These are phyloP conservation scores for Tulasnella sp. DNA, from an alignment of 768 basidiomycete genomes.

Conservation along the genomic window DNA sequence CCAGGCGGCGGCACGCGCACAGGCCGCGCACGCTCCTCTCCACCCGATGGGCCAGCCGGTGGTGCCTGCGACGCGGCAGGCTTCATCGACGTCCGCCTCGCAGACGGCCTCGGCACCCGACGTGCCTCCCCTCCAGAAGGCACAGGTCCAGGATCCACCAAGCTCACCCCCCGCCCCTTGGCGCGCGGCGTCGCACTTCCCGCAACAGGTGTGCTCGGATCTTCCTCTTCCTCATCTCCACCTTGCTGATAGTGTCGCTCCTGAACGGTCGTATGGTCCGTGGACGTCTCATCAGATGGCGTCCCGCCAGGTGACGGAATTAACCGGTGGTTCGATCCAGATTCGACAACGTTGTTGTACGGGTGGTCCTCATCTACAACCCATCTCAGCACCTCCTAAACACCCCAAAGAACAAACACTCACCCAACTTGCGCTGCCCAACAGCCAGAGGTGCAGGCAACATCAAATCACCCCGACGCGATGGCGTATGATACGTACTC, in stretches of 20 bases:
- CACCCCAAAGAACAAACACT: too few species aligned
- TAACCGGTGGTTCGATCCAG: constrained; percentile 35
- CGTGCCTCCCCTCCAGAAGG: constrained; percentile 58
- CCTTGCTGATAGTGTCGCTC: too few species aligned
- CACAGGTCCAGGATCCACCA: constrained; percentile 76
- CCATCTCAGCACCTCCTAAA: too few species aligned
- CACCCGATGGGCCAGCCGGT: background rate
- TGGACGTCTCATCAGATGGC: too few species aligned
- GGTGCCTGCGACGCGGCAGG: constrained; percentile 8
- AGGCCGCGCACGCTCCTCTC: background rate
- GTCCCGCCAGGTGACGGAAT: constrained; percentile 22
- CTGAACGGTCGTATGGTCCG: too few species aligned
- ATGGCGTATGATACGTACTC: too few species aligned
- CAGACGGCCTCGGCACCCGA: constrained; percentile 52
- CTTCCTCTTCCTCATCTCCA: background rate
- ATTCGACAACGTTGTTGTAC: constrained; percentile 21
- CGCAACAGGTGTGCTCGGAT: background rate
- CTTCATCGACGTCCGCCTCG: constrained; percentile 50
- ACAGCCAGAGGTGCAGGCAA: constrained; percentile 63
- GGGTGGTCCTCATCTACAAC: background rate
- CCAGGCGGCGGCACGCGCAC: constrained; percentile 23
- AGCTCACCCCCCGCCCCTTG: constrained; percentile 50
- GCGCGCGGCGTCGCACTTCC: background rate
- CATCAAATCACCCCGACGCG: constrained; percentile 56
- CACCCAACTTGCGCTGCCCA: too few species aligned